Evolutionary conservation across 257 asterid species (phyloP), one percentile per base, ranked within the genome.

Genomic region (Solanum infundibuliforme): DNA sequence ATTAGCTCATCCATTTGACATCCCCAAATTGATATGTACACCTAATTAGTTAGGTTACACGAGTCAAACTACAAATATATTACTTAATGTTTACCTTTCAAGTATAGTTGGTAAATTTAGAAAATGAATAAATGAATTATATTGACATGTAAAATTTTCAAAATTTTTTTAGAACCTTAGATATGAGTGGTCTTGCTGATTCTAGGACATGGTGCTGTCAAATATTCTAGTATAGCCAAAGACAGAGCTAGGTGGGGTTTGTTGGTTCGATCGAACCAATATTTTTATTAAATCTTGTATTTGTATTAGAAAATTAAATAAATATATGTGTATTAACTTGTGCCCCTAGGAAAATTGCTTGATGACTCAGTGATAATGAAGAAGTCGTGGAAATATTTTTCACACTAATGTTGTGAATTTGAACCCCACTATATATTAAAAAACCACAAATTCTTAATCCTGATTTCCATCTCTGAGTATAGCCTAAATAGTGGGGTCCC

Each of bases 181-280:
- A 76, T n/a, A 77, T 77, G 36, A 41, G 84, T 77, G 36, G 36
- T 41, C 35, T 77, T 41, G 36, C 62, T 39, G n/a, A 41, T 77
- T 77, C 65, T 41, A 27, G 65, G 84, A 41, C 25, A 79, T 27
- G 38, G 65, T 25, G 38, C 38, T 79, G 27, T 16, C 38, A 76
- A 43, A 41, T 79, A 79, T 79, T 43, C 84, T 27, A 25, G 84
- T 79, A 73, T 73, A 77, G 65, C 2, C 65, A 52, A 9, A 16
- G 21, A 0, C 4, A 2, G 62, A 16, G 62, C 4, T 52, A 52
- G 62, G n/a, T 52, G 62, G 60, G 58, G n/a, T 52, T 55, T 3
- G n/a, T 55, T 8, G 62, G 9, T 55, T 55, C 10, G 10, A 55
- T 55, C n/a, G 10, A 6, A 55, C 0, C 10, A 55, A 1, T 55